Conservation (phyloP, 2,329 filamentous ascomycete genomes). For the Westerdykella sp. region DNA sequence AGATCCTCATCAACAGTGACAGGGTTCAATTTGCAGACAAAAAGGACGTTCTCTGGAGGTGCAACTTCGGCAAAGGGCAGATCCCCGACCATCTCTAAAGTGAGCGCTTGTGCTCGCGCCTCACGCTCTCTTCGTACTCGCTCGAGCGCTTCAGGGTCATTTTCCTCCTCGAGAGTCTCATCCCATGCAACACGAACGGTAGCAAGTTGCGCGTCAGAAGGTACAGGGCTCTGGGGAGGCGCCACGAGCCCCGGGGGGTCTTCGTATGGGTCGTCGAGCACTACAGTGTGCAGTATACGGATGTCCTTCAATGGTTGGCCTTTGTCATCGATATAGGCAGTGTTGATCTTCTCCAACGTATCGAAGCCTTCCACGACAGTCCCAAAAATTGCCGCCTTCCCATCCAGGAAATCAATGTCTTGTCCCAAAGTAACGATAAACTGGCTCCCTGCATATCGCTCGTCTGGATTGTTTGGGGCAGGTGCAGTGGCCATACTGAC, state of each 20-base stretch:
- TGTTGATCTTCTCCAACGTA: constrained; percentile 86
- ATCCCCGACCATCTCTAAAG: constrained; percentile 95
- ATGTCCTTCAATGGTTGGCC: constrained; percentile 91
- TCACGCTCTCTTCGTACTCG: constrained; percentile 78
- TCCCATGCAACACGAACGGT: constrained; percentile 91
- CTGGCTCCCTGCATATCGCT: constrained; percentile 78
- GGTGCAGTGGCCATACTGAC: constrained; percentile 97
- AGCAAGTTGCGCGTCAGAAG: constrained; percentile 76
- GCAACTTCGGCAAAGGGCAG: constrained; percentile 96
- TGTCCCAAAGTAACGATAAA: constrained; percentile 91
- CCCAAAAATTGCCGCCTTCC: constrained; percentile 90
- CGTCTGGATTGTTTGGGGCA: constrained; percentile 68
- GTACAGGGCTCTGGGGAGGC: constrained; percentile 72
- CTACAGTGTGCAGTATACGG: constrained; percentile 82
- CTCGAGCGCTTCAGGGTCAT: constrained; percentile 75
- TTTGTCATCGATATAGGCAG: constrained; percentile 76
- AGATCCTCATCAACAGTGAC: constrained; percentile 93
- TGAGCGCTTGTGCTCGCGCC: constrained; percentile 87
- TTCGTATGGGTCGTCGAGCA: constrained; percentile 86
- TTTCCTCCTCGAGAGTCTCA: constrained; percentile 69
- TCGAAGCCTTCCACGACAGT: constrained; percentile 96
- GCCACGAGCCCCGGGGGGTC: constrained; percentile 73
- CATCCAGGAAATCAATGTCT: constrained; percentile 82
- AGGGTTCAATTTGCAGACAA: constrained; percentile 97
- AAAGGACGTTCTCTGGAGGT: constrained; percentile 92